Base-by-base conservation (phyloP, 805 yeast genomes). In the Saccharomyces mikatae region DNA sequence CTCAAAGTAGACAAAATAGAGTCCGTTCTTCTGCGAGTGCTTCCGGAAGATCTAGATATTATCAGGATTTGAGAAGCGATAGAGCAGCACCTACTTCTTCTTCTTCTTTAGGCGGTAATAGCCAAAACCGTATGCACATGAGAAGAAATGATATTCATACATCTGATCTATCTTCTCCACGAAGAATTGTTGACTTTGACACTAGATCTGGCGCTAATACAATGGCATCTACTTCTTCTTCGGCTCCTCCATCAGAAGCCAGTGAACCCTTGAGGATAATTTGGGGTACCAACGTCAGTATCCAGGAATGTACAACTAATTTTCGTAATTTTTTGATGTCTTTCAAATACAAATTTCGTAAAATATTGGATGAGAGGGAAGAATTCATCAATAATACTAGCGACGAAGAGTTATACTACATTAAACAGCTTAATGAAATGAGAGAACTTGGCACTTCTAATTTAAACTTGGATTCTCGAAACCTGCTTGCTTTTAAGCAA, bases 221-320 rank as follows among this genome's bases (percentile, higher is more conserved):
- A 6, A 54, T 56, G 36, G 50, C 55, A 9, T 52, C 58, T 13
- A 65, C 69, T 4, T 64, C 70, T 8, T 62, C 68, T n/a, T 61
- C 69, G 1, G 69, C 65, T 53, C 58, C 61, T 8, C 65, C 68
- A 10, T 61, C 69, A 5, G 72, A 74, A 52, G 74, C 75, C 26
- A 81, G 80, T 52, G 96, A 87, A 60, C 96, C 96, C 0, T 82
- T 84, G 26, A 80, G 95, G 64, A 96, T 94, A 52, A 92, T 94
- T 65, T 94, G 99, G 99, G 99, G 99, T 71, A 94, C 99, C 1
- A 90, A 92, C 66, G 96, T 94, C 28, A 86, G 95, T 49, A 91
- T 94, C 65, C 88, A 83, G 65, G 97, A 94, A 65, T 85, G 94
- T 62, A 80, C 87, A 41, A 86, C 82, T 60, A 78, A 80, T 51